Evolutionary conservation across 208 protist species (phyloP), one percentile per base, ranked within the genome.

Genomic region (Leishmania major): DNA sequence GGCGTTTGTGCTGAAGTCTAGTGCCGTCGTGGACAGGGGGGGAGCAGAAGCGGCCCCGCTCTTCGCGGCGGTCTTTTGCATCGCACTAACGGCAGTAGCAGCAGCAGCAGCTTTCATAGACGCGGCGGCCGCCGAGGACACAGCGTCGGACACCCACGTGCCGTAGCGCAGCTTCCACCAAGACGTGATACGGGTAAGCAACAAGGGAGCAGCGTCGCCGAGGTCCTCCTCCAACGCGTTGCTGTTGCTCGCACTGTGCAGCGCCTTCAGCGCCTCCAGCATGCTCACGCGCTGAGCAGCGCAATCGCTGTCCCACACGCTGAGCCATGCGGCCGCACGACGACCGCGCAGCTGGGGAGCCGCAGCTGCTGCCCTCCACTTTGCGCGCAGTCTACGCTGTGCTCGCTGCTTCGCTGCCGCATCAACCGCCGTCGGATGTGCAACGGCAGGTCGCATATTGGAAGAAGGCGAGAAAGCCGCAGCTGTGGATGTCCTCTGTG

Each of bases 81-180:
- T 15, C 2, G 40, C 45, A 6, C 45, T 17, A 40, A 55, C 17
- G 28, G 72, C 8, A 75, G 80, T 3, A 4, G 55, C 60, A 31
- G 62, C 40, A 4, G 62, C 40, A 4, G 47, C 69, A 25, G 51
- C 74, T 31, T 71, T 53, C 7, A 49, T 35, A 45, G 13, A 37
- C 37, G 71, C 57, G 11, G 71, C 75, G 22, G 31, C 25, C 35
- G 43, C 49, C 11, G 53, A 31, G n/a, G 73, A 47, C 35, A 77
- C 51, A 2, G 1, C 10, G 53, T 82, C 79, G 0, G 64, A 51
- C 43, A 60, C 47, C 75, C 88, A 82, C 31, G 75, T 40, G 40
- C 85, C 87, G 81, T 95, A 98, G 45, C 89, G 94, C 62, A 98
- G 81, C 60, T 89, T 89, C 77, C 96, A 88, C 92, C 93, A 97